Base-by-base conservation (phyloP, 306 rosid species). In the Morella rubra region DNA sequence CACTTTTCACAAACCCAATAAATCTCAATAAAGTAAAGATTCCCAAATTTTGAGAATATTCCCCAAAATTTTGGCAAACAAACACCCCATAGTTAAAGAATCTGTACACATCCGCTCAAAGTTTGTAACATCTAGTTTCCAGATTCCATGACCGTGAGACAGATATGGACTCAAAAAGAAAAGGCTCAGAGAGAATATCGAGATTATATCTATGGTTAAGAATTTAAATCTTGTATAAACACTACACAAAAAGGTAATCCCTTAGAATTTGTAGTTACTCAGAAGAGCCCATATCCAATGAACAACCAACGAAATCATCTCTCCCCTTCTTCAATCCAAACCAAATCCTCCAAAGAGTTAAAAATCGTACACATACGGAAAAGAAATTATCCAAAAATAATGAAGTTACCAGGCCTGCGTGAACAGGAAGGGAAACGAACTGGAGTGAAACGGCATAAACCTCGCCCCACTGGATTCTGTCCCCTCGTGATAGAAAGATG, bases 361-460 rank as follows among this genome's bases (percentile, higher is more conserved):
- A 52, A 54, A 61, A 42, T 16, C 54, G 15, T 18, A 44, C 50
- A 77, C 32, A 8, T 4, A 10, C n/a, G 13, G 8, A 41, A 32
- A 32, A 32, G 3, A 32, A 9, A 49, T 15, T 49, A 49, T 9
- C 53, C 53, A 12, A 15, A 49, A 10, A 49, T 12, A 60, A 4
- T 1, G 80, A 32, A 32, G 76, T 64, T 19, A 93, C 98, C 89
- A 44, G 50, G 50, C 14, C 69, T 46, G 51, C 81, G 87, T 22
- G 87, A 77, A 49, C 76, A 58, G 53, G 65, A 81, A 8, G 81
- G 80, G 49, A 77, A 71, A 24, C 72, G 88, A 86, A 81, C 49
- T 62, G 69, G 79, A 79, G 70, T 6, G 44, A 87, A 73, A 68
- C 84, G 82, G 70, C 22, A 75, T 16, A 71, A 83, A 44, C 73